Conservation (phyloP, 2,329 filamentous ascomycete species). For the Annulohypoxylon truncatum region DNA sequence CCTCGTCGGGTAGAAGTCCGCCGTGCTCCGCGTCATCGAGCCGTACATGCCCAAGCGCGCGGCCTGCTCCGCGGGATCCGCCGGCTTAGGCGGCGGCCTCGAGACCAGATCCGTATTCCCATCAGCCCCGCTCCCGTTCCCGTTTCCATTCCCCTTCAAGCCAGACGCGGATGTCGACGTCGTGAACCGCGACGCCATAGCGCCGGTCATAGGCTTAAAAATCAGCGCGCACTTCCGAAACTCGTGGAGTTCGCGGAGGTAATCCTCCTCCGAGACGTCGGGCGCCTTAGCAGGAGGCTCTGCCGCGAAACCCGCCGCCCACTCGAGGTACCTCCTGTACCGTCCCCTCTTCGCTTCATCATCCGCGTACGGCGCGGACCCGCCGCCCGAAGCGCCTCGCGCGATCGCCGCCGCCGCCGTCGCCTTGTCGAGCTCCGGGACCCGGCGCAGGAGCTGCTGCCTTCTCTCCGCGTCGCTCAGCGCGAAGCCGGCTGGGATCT, state of each 20-base stretch:
- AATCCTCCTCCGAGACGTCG: slow-evolving; percentile 73
- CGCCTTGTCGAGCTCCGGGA: slow-evolving; percentile 73
- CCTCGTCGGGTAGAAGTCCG: slow-evolving; percentile 82
- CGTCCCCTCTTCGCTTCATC: slow-evolving; percentile 82
- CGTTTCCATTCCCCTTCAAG: slow-evolving; percentile 36
- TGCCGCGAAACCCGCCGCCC: slow-evolving; percentile 69
- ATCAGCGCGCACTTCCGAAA: slow-evolving; percentile 75
- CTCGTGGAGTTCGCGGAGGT: slow-evolving; percentile 81
- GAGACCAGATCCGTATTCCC: slow-evolving; percentile 54
- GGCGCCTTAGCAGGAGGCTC: slow-evolving; percentile 41
- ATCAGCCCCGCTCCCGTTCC: background rate
- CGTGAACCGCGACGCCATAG: slow-evolving; percentile 95
- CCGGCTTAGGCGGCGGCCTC: slow-evolving; percentile 64
- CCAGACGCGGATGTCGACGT: slow-evolving; percentile 58
- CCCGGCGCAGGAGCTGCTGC: slow-evolving; percentile 66
- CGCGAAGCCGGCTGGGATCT: slow-evolving; percentile 74
- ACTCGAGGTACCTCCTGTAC: slow-evolving; percentile 84
- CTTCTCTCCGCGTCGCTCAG: slow-evolving; percentile 72
- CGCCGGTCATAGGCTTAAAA: slow-evolving; percentile 90
- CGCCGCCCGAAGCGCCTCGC: slow-evolving; percentile 69
- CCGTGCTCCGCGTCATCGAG: slow-evolving; percentile 78
- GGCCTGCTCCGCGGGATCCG: slow-evolving; percentile 85
- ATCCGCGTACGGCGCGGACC: slow-evolving; percentile 81
- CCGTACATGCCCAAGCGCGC: slow-evolving; percentile 95
- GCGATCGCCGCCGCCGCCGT: slow-evolving; percentile 76